These are phyloP conservation scores for Monosporascus sp. DNA, from an alignment of 2,329 filamentous ascomycete species.

Conservation along the genomic window DNA sequence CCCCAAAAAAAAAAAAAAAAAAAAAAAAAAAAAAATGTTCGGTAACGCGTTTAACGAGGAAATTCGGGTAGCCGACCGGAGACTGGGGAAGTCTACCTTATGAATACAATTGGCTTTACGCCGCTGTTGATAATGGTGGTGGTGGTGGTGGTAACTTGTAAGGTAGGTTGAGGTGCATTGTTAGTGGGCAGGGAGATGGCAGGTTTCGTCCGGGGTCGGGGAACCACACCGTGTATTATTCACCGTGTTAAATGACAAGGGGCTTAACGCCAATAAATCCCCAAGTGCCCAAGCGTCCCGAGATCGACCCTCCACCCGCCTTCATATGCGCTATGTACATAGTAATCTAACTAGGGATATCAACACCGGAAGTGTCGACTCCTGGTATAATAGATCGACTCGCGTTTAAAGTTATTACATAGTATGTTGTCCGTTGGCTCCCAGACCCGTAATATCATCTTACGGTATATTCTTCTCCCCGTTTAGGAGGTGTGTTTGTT, in stretches of 20 bases:
- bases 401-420: neutral
- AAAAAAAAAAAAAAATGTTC: too few species aligned
- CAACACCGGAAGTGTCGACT: neutral
- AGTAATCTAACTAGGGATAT: neutral
- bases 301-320: too few species aligned
- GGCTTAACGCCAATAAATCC: neutral
- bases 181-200: too few species aligned
- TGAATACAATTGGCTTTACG: neutral
- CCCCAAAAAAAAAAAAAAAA: too few species aligned
- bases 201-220: neutral
- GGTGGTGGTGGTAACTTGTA: too few species aligned
- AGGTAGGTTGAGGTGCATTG: too few species aligned
- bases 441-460: too few species aligned
- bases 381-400: neutral
- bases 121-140: too few species aligned
- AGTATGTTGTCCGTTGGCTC: too few species aligned
- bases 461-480: too few species aligned
- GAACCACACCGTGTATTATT: neutral
- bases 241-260: neutral
- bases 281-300: too few species aligned
- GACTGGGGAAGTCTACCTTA: neutral
- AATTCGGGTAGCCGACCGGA: neutral
- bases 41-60: neutral
- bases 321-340: too few species aligned
- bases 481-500: neutral